phyloP scores from a whole-genome alignment of 2,329 filamentous ascomycete species.

The Hypoxylon sp. region DNA sequence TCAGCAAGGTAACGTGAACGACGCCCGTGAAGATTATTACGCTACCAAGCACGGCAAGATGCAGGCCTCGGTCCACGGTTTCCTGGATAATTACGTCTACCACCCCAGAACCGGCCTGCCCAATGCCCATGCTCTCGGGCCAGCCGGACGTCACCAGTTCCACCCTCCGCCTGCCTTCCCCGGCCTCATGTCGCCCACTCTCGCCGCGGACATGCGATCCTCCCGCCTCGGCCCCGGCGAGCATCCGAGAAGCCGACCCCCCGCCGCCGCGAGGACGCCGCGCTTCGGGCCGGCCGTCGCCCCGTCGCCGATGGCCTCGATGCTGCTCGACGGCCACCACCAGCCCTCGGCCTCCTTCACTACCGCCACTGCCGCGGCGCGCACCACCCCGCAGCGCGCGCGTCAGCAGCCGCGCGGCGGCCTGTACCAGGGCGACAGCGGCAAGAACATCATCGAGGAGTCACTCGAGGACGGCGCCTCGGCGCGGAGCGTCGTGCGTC shows the following conservation, averaged over 20 bases:
- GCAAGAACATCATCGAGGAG: constrained; percentile 67
- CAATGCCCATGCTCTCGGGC: constrained; percentile 61
- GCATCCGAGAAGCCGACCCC: constrained; percentile 52
- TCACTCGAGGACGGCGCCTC: constrained; percentile 56
- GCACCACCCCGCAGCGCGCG: constrained; percentile 57
- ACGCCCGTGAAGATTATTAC: constrained; percentile 90
- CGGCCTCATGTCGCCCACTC: constrained; percentile 69
- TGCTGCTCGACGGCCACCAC: constrained; percentile 78
- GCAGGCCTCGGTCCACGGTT: constrained; percentile 95
- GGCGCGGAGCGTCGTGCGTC: constrained; percentile 48
- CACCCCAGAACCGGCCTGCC: constrained; percentile 74
- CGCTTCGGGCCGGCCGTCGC: constrained; percentile 56
- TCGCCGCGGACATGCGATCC: constrained; percentile 63
- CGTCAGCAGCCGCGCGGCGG: constrained; percentile 56
- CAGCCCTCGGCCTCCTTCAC: constrained; percentile 65
- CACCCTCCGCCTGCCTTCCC: constrained; percentile 80
- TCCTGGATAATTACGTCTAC: constrained; percentile 88
- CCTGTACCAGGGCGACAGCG: constrained; percentile 56
- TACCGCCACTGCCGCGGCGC: constrained; percentile 47
- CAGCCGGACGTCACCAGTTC: constrained; percentile 66
- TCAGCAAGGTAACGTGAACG: constrained; percentile 53
- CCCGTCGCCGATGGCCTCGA: constrained; percentile 73
- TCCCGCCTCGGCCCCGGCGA: constrained; percentile 59
- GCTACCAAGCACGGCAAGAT: constrained; percentile 97
- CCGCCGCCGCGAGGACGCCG: constrained; percentile 50